phyloP scores from a whole-genome alignment of 2,329 filamentous ascomycete species.

The Aspergillus sp. region DNA sequence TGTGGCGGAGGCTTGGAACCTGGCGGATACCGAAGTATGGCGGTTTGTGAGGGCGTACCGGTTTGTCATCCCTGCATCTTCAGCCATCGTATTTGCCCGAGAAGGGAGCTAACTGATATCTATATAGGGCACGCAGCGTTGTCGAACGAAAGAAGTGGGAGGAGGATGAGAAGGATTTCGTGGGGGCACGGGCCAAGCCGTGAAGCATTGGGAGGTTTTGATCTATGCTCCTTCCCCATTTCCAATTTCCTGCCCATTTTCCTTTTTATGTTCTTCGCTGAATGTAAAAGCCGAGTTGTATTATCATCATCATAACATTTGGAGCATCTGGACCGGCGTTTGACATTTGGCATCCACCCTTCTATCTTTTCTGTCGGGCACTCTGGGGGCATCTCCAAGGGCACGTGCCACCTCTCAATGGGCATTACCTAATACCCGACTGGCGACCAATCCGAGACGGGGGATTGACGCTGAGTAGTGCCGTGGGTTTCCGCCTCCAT shows the following conservation, averaged over 20 bases:
- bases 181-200: conserved; percentile 42
- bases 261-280: not conserved
- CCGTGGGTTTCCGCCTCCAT: conserved; percentile 11
- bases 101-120: not conserved
- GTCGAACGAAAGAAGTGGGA: conserved; percentile 61
- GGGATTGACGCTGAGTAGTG: not conserved
- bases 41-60: conserved; percentile 61
- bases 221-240: not conserved
- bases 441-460: not conserved
- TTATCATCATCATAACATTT: not conserved
- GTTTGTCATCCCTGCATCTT: conserved; percentile 24
- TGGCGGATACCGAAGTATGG: conserved; percentile 65
- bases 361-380: not conserved
- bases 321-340: not conserved
- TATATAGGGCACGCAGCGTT: conserved; percentile 50
- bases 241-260: not conserved
- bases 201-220: not conserved
- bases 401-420: not conserved
- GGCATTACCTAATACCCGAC: not conserved
- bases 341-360: too few species aligned
- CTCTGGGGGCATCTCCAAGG: not conserved
- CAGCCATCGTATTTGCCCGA: not conserved
- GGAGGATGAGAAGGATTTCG: conserved; percentile 58
- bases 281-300: not conserved
- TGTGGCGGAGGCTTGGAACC: conserved; percentile 54